These are phyloP conservation scores for Penicillium crustosum DNA, from an alignment of 2,329 filamentous ascomycete genomes.

Conservation along the genomic window DNA sequence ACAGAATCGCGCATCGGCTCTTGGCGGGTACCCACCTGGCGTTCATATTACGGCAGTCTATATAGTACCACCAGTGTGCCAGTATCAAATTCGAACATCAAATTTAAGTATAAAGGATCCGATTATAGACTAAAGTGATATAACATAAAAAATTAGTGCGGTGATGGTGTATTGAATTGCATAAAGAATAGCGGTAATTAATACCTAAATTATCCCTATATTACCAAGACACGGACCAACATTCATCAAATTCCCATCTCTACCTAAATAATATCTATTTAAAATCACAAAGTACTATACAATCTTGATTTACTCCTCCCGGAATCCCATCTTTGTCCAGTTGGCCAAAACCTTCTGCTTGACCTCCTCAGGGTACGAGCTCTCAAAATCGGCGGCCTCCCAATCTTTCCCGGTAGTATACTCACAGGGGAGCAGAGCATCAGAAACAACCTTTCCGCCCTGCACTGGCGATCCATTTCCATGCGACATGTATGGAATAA, in stretches of 20 bases:
- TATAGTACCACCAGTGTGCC: too few species aligned
- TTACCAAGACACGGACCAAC: neutral
- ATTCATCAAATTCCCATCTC: neutral
- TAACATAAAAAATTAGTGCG: too few species aligned
- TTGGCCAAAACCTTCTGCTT: constrained; percentile 40
- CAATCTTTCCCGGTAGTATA: constrained; percentile 41
- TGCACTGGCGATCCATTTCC: constrained; percentile 32
- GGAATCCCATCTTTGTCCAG: constrained; percentile 39
- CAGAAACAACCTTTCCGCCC: constrained; percentile 51
- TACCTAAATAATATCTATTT: neutral
- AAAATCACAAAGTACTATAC: neutral
- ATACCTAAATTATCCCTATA: too few species aligned
- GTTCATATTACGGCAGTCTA: neutral
- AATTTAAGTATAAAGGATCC: too few species aligned
- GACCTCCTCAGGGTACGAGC: constrained; percentile 42
- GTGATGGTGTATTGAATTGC: too few species aligned
- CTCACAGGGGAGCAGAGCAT: constrained; percentile 46
- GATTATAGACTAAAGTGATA: too few species aligned
- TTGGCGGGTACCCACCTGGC: neutral
- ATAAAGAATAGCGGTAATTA: too few species aligned
- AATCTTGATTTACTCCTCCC: constrained; percentile 4
- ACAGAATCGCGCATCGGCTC: too few species aligned
- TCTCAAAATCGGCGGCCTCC: constrained; percentile 35
- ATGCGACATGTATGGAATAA: constrained; percentile 52
- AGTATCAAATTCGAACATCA: too few species aligned